Evolutionary conservation across 139 green algal genomes (phyloP), one percentile per base, ranked within the genome.

Genomic region (Prasinococcaceae sp.): DNA sequence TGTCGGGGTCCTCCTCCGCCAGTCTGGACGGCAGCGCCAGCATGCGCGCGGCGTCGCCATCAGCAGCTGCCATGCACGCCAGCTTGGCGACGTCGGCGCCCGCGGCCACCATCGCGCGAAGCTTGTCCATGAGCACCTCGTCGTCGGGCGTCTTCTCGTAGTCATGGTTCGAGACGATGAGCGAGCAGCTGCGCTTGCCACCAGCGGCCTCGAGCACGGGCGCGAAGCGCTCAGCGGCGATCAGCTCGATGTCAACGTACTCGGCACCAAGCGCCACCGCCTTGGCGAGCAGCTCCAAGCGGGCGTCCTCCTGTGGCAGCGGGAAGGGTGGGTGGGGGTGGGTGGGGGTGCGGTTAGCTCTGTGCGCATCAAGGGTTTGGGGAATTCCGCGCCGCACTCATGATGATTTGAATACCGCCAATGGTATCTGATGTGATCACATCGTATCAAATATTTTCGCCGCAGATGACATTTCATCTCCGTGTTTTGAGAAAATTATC

Each of bases 101-200:
- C 1, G 61, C 63, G 0, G 33, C 69, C 30, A 60, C 52, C 64
- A 90, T 84, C 22, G 61, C 43, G 23, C 55, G 35, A 1, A 84
- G 63, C 26, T 83, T 56, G 9, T 49, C 58, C 9, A 65, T 40
- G 35, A 97, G 75, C 36, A 77, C 63, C n/a, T 72, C 69, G 2
- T 61, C 51, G 14, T 46, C 36, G 0, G 88, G 81, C 0, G 85
- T 95, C 25, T 43, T 29, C 30, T 82, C 47, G 38, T 92, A 98
- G 75, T 98, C 72, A 58, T 98, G 90, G 23, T 61, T 76, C 4
- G 81, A 94, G n/a, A 98, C 56, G 55, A 98, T 98, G 40, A 98
- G 25, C 33, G 35, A 3, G 32, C 50, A 25, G 26, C 8, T 26
- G 28, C 47, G 20, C 26, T 24, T 36, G 4, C 17, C 8, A 38